These are phyloP conservation scores for Effrenium voratum DNA, from an alignment of 73 alveolate species.

Conservation along the genomic window DNA sequence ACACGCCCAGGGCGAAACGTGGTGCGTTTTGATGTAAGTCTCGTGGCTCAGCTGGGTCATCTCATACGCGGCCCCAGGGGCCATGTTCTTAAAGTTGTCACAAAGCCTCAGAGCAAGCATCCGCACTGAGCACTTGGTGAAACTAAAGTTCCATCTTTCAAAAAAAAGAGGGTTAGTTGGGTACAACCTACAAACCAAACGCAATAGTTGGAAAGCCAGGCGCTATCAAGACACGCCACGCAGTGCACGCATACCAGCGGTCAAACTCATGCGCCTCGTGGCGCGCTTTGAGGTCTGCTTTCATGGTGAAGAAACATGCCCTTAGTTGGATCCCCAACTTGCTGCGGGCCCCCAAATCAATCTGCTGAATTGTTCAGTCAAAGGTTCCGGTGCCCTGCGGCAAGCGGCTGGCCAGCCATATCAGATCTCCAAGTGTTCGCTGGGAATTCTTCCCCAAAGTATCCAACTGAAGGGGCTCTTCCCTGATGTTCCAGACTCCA, in stretches of 20 bases:
- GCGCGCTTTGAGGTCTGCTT: constrained; percentile 33
- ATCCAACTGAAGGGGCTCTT: neutral
- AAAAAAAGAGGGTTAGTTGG: too few relatives aligned
- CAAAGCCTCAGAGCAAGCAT: constrained; percentile 22
- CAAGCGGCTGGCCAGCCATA: constrained; percentile 7
- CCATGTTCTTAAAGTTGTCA: neutral
- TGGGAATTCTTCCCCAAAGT: constrained; percentile 6
- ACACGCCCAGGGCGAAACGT: too few relatives aligned
- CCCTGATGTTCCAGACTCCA: constrained; percentile 26
- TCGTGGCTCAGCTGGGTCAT: neutral
- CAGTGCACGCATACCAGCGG: neutral
- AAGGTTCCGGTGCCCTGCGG: neutral
- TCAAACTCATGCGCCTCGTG: neutral
- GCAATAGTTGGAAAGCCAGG: too few relatives aligned
- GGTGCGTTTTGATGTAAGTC: neutral
- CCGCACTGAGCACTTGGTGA: too few relatives aligned
- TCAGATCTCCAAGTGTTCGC: neutral
- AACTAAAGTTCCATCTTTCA: too few relatives aligned
- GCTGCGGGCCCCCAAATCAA: too few relatives aligned
- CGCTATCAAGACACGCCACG: neutral
- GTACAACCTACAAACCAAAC: too few relatives aligned
- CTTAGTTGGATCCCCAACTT: neutral
- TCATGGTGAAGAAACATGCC: constrained; percentile 8
- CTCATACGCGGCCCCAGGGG: neutral
- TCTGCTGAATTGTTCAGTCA: too few relatives aligned